Evolutionary conservation across 2,329 filamentous ascomycete genomes (phyloP), one percentile per base, ranked within the genome.

Genomic region (Magnaporthiopsis poae): DNA sequence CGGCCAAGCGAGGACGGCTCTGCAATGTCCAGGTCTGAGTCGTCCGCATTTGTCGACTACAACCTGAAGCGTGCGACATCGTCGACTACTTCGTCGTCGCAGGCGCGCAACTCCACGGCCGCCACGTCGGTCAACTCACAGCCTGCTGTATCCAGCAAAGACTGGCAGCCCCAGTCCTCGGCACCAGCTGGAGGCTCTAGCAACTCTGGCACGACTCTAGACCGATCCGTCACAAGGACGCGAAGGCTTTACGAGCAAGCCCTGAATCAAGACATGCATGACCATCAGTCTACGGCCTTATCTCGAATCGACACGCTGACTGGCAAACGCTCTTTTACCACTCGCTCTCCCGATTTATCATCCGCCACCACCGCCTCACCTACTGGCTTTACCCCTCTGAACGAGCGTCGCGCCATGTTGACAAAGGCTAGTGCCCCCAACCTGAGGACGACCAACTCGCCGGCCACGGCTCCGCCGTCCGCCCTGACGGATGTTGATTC

Each of bases 121-220:
- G 92, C 92, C 3, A 97, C 92, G 0, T 97, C 94, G 0, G 81
- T 96, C 64, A 86, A 88, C n/a, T 96, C 92, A 0, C 91, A 94
- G 68, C 80, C 79, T 21, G 75, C 66, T 13, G 75, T 80, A 3
- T 84, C 84, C 1, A 66, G 80, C 35, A 86, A 82, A 69, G 85
- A 87, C 56, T 77, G 75, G 71, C 80, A 82, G 46, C 75, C 81
- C 1, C 72, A 76, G 12, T 73, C 78, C 27, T 72, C 77, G 0
- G 73, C 76, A 15, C 72, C 80, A 5, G 74, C 72, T 5, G 78
- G 27, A 27, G 27, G 27, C 27, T 27, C 79, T 1, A 71, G 77
- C 3, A 73, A 71, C 60, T 75, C 79, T 7, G 75, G 76, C n/a
- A 71, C 78, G 4, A 77, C 80, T 0, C 72, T 87, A 0, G 89